Conservation (phyloP, 2,329 filamentous ascomycete genomes). For the Cytospora chrysosperma region DNA sequence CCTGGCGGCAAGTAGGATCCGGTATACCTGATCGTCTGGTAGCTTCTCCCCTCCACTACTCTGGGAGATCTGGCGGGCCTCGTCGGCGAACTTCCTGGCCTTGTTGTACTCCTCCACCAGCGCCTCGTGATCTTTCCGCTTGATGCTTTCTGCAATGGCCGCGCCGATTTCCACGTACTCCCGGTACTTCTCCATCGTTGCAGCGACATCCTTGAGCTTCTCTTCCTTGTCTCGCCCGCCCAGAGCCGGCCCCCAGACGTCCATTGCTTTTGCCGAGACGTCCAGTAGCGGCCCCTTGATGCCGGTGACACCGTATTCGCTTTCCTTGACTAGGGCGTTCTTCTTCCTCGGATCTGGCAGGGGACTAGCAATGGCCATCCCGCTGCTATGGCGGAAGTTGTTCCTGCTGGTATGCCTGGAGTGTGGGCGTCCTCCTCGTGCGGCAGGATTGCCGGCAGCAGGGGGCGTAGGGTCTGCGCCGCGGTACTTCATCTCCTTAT, state of each 20-base stretch:
- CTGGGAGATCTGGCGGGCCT: slow-evolving; percentile 69
- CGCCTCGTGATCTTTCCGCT: slow-evolving; percentile 84
- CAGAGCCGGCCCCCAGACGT: slow-evolving; percentile 94
- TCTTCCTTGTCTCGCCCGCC: slow-evolving; percentile 90
- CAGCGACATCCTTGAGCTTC: slow-evolving; percentile 74
- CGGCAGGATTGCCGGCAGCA: not conserved
- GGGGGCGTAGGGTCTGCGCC: slow-evolving; percentile 53
- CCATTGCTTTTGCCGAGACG: slow-evolving; percentile 89
- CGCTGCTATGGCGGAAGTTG: slow-evolving; percentile 56
- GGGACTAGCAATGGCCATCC: slow-evolving; percentile 38
- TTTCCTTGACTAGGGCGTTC: slow-evolving; percentile 89
- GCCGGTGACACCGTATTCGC: slow-evolving; percentile 82
- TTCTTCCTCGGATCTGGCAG: slow-evolving; percentile 67
- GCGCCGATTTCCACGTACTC: slow-evolving; percentile 80
- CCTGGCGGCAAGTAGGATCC: slow-evolving; percentile 81
- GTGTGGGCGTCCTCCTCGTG: slow-evolving; percentile 47
- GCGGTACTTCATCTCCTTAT: slow-evolving; percentile 90
- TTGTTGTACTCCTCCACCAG: slow-evolving; percentile 83
- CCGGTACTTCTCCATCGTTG: slow-evolving; percentile 74
- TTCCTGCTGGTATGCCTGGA: slow-evolving; percentile 67
- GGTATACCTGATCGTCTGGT: slow-evolving; percentile 77
- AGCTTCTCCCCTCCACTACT: slow-evolving; percentile 52
- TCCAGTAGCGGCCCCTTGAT: slow-evolving; percentile 88
- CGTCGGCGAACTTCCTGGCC: slow-evolving; percentile 78
- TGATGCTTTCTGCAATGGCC: slow-evolving; percentile 78